Base-by-base conservation (phyloP, 2,329 filamentous ascomycete species). In the Arthrobotrys megalospora region DNA sequence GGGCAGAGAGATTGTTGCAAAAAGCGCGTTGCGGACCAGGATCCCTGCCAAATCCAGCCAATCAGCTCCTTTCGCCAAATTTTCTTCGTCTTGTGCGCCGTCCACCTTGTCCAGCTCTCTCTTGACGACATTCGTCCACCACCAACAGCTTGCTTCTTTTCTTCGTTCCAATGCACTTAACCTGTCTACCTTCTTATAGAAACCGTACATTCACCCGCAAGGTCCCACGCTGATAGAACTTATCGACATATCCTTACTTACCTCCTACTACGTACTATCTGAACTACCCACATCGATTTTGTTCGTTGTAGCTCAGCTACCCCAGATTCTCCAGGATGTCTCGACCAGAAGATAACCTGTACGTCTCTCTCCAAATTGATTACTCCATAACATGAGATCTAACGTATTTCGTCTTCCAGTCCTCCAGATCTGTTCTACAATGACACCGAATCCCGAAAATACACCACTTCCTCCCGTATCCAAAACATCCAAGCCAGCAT, bases 401-500 rank as follows among this genome's bases (percentile, higher is more conserved):
- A n/a, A 63, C 80, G 79, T 62, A 77, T 79, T 43, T 70, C 48
- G 10, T 4, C 47, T 12, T 8, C 60, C 84, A 96, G 93, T 84
- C 93, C 94, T 63, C 95, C 96, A 80, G 96, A 99, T 86, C 91
- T 98, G 83, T 96, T 97, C 87, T 99, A 99, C 88, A 92, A 97
- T 87, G 95, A 98, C 86, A 88, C 88, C 85, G 95, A 97, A 87
- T 95, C 96, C 36, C 92, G 93, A 84, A 98, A 98, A 88, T 99
- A 99, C 87, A 98, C 96, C 7, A 97, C 95, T 3, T 95, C 91
- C 80, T 97, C 94, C 3, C 93, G 96, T 80, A 98, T 99, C 83
- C 93, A 96, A 83, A 94, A 93, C 82, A 97, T 99, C 82, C 96
- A 99, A 85, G 92, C 94, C 0, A 89, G 90, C 80, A 99, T 99